Evolutionary conservation across 1,284 basidiomycete genomes (phyloP).

Genomic region (Ganoderma sinense): DNA sequence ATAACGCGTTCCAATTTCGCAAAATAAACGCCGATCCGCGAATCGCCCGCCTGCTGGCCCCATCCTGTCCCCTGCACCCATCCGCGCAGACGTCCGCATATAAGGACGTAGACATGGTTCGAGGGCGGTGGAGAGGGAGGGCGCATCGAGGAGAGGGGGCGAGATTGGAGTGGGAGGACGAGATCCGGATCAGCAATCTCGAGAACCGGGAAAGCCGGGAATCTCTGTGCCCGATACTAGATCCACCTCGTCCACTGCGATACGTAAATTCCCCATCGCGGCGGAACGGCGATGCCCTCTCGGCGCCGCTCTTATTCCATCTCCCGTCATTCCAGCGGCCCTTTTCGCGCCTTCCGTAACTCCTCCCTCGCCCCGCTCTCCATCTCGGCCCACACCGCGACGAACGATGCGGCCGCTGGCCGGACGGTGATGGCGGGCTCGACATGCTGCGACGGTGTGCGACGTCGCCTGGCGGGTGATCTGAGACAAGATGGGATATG

Average conservation of each 20-base stretch:
- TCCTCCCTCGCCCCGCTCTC: neutral
- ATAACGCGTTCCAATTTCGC: slow-evolving; percentile 29
- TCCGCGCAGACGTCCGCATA: neutral
- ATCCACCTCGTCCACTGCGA: slow-evolving; percentile 30
- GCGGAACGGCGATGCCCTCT: slow-evolving; percentile 39
- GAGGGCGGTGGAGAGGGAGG: slow-evolving; percentile 10
- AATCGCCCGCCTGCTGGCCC: slow-evolving; percentile 11
- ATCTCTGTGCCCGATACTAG: slow-evolving; percentile 41
- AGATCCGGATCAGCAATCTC: slow-evolving; percentile 42
- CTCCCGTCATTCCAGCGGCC: slow-evolving; percentile 24
- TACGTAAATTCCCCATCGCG: slow-evolving; percentile 39
- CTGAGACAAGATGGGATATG: slow-evolving; percentile 21
- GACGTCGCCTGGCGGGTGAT: slow-evolving; percentile 14
- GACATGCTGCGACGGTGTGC: slow-evolving; percentile 17
- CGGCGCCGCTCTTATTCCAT: slow-evolving; percentile 35
- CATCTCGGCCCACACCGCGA: neutral
- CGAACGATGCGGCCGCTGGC: neutral
- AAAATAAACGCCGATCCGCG: slow-evolving; percentile 29
- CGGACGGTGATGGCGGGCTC: neutral
- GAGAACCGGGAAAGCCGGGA: slow-evolving; percentile 39
- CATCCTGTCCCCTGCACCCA: slow-evolving; percentile 3
- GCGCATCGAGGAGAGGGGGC: slow-evolving; percentile 16
- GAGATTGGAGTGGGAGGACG: slow-evolving; percentile 27
- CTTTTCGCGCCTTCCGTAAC: slow-evolving; percentile 4
- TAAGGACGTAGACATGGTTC: neutral